Base-by-base conservation (phyloP, 2,329 filamentous ascomycete species). In the Sordariomycetes sp. region DNA sequence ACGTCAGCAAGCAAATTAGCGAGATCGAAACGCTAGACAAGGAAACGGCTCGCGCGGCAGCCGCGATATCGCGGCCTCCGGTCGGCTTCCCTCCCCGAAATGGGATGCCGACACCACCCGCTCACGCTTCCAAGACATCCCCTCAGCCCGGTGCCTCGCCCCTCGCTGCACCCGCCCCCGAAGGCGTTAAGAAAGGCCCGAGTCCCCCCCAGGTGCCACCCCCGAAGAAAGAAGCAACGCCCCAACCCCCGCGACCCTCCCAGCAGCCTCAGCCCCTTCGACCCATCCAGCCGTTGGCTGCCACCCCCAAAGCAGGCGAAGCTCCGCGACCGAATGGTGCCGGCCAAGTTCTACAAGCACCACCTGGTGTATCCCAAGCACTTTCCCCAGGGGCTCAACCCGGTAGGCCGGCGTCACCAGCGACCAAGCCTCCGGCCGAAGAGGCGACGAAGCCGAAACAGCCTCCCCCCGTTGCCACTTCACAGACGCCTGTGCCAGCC, bases 161-260 rank as follows among this genome's bases (percentile, higher is more conserved):
- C 2, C 55, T 61, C 28, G 58, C 60, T 24, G 55, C 55, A 1
- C 60, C 60, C 5, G 55, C 52, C 40, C 60, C 58, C 18, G 60
- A 61, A 32, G 46, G 43, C 10, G 34, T 53, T n/a, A 61, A 61
- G 56, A 61, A 59, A 34, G 57, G 34, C 22, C 58, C 58, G n/a
- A 43, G 22, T 22, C 52, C 50, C 22, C 10, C 40, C 3, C 51
- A 32, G 24, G 32, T 53, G 14, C 53, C 16, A 18, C 14, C 51
- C 3, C 51, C 57, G 11, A 58, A 58, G 51, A 46, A 20, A 18
- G 57, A 58, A 11, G 35, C 14, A n/a, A 12, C 20, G 25, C 53
- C 37, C 25, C 53, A 40, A 18, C 34, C 16, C 25, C 53, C 53
- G 7, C 32, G 48, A 10, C 40, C 24, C 25, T n/a, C 53, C 12